A percentile compares a stretch with the other conserved stretches of the same genome.
Evolutionary conservation across 306 rosid genomes (phyloP).

Genomic region (Gillenia trifoliata): DNA sequence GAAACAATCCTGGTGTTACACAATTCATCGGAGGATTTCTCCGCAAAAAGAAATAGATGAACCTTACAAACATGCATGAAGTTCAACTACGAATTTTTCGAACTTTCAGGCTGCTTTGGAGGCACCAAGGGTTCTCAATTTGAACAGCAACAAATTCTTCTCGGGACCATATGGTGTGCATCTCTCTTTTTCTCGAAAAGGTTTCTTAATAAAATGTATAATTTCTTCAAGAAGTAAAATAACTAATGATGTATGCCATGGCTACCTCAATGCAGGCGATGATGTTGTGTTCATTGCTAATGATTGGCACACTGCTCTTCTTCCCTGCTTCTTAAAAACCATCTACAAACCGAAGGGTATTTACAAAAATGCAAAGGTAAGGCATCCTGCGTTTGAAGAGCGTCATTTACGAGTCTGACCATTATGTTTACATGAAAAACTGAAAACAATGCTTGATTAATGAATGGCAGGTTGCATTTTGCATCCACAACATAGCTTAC

Average conservation of each 20-base stretch:
- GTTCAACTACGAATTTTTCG: background rate
- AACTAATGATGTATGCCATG: background rate
- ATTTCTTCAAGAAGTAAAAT: background rate
- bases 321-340: conserved; percentile 43
- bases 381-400: background rate
- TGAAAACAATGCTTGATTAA: background rate
- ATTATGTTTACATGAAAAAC: background rate
- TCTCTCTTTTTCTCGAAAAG: background rate
- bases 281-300: conserved; percentile 37
- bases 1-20: background rate
- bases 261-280: conserved; percentile 32
- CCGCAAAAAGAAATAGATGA: background rate
- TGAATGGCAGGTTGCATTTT: conserved; percentile 39
- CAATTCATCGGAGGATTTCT: background rate
- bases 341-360: conserved; percentile 37
- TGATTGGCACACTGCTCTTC: conserved; percentile 50
- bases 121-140: conserved; percentile 40
- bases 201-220: background rate
- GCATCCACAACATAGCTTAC: conserved; percentile 55
- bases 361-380: conserved; percentile 42
- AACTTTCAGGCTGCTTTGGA: conserved; percentile 46
- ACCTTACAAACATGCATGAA: background rate
- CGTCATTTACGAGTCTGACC: background rate
- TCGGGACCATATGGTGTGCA: conserved; percentile 46
- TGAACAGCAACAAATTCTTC: conserved; percentile 34